These are phyloP conservation scores for Coemansia interrupta DNA, from an alignment of 192 early-diverging fungal species.

Conservation along the genomic window DNA sequence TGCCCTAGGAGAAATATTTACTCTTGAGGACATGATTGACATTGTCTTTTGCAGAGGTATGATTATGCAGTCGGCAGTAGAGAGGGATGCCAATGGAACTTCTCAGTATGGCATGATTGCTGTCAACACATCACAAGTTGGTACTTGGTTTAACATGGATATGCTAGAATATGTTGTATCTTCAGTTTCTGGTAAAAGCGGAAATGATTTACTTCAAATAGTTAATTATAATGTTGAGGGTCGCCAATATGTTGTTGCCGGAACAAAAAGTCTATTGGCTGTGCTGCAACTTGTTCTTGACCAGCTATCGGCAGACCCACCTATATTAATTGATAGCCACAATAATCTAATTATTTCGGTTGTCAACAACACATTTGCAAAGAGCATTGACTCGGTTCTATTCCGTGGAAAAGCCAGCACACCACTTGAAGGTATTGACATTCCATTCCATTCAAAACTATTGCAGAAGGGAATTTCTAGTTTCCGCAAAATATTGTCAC, in stretches of 20 bases:
- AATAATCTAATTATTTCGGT: too few relatives aligned
- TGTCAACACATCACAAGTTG: conserved; percentile 83
- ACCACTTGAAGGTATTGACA: conserved; percentile 61
- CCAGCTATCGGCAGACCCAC: conserved; percentile 72
- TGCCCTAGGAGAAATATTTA: conserved; percentile 73
- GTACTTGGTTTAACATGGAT: conserved; percentile 65
- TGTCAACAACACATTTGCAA: too few relatives aligned
- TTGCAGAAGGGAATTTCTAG: conserved; percentile 77
- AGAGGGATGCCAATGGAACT: conserved; percentile 69
- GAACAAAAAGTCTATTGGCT: conserved; percentile 75
- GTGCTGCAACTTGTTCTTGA: conserved; percentile 80
- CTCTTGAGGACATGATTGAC: conserved; percentile 32
- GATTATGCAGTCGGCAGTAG: conserved; percentile 56
- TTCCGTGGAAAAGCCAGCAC: too few relatives aligned
- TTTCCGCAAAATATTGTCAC: conserved; percentile 79
- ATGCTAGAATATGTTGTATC: conserved; percentile 60
- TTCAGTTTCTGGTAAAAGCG: too few relatives aligned
- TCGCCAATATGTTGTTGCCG: conserved; percentile 90
- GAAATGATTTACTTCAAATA: too few relatives aligned
- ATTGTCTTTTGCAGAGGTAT: too few relatives aligned
- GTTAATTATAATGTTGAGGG: conserved; percentile 96
- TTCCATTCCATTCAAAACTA: conserved; percentile 87
- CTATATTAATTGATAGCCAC: background rate
- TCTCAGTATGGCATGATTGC: conserved; percentile 95
- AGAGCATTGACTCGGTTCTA: too few relatives aligned